Evolutionary conservation across 345 rosid species (phyloP).

Genomic region (Noccaea bulbosa): DNA sequence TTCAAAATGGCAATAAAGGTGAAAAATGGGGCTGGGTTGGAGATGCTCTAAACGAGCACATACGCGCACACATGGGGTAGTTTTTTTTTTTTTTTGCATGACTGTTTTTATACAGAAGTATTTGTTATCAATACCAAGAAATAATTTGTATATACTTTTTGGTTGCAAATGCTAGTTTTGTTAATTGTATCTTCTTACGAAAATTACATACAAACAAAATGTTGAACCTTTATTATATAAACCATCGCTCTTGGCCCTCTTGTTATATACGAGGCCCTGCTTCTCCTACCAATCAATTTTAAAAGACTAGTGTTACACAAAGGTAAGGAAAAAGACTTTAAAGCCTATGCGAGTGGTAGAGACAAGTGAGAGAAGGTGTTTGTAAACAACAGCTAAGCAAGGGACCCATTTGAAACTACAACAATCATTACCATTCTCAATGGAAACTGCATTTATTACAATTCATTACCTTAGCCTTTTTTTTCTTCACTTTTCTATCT

Average conservation of each 20-base stretch:
- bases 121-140: too few relatives aligned
- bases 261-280: background rate
- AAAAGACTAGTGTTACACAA: background rate
- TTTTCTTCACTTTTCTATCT: conserved; percentile 1
- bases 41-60: too few relatives aligned
- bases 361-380: conserved; percentile 29
- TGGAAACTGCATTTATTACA: conserved; percentile 27
- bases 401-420: conserved; percentile 30
- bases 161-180: too few relatives aligned
- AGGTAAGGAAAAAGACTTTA: conserved; percentile 22
- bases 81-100: too few relatives aligned
- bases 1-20: too few relatives aligned
- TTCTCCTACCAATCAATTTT: conserved; percentile 11
- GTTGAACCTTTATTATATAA: background rate
- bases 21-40: too few relatives aligned
- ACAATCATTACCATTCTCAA: conserved; percentile 30
- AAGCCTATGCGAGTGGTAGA: conserved; percentile 26
- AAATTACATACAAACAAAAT: too few relatives aligned
- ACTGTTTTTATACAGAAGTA: too few relatives aligned
- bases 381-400: conserved; percentile 37
- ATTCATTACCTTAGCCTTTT: conserved; percentile 1
- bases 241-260: background rate
- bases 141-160: too few relatives aligned
- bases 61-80: too few relatives aligned
- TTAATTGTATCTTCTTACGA: too few relatives aligned